These are phyloP conservation scores for Didymella glomerata DNA, from an alignment of 2,329 filamentous ascomycete genomes.

Conservation along the genomic window DNA sequence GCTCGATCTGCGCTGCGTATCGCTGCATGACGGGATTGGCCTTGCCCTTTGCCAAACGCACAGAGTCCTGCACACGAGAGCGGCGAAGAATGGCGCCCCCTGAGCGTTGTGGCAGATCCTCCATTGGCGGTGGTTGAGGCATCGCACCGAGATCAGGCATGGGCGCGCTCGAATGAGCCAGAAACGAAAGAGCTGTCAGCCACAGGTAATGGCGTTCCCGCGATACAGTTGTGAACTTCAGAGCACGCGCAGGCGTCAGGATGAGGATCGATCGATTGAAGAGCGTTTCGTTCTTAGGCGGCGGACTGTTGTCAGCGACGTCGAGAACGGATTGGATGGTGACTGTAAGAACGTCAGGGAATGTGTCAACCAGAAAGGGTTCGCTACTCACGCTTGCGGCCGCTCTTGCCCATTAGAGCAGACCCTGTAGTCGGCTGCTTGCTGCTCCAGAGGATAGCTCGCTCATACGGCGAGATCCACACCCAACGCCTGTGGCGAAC, in stretches of 20 bases:
- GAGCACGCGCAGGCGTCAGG: conserved; percentile 86
- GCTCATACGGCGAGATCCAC: conserved; percentile 96
- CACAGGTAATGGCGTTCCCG: conserved; percentile 92
- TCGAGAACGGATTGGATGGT: conserved; percentile 95
- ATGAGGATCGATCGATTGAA: conserved; percentile 97
- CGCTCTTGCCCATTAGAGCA: conserved; percentile 91
- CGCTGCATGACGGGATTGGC: conserved; percentile 47
- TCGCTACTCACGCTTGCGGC: conserved; percentile 80
- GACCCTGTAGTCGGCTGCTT: conserved; percentile 91
- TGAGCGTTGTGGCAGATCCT: conserved; percentile 47
- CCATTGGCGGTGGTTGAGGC: conserved; percentile 48
- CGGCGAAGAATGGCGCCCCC: conserved; percentile 56
- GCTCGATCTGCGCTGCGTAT: conserved; percentile 42
- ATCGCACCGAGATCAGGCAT: conserved; percentile 73
- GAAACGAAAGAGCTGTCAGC: conserved; percentile 92
- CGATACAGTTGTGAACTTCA: conserved; percentile 90
- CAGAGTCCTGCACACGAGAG: conserved; percentile 82
- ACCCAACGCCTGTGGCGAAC: conserved; percentile 95
- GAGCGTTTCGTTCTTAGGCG: conserved; percentile 74
- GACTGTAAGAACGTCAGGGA: conserved; percentile 63
- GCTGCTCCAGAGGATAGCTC: conserved; percentile 96
- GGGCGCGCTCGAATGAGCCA: conserved; percentile 86
- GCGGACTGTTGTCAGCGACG: conserved; percentile 90
- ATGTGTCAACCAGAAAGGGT: not conserved
- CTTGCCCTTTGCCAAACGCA: conserved; percentile 83